Conservation (phyloP, 2,329 filamentous ascomycete genomes). For the Colletotrichum tropicale region DNA sequence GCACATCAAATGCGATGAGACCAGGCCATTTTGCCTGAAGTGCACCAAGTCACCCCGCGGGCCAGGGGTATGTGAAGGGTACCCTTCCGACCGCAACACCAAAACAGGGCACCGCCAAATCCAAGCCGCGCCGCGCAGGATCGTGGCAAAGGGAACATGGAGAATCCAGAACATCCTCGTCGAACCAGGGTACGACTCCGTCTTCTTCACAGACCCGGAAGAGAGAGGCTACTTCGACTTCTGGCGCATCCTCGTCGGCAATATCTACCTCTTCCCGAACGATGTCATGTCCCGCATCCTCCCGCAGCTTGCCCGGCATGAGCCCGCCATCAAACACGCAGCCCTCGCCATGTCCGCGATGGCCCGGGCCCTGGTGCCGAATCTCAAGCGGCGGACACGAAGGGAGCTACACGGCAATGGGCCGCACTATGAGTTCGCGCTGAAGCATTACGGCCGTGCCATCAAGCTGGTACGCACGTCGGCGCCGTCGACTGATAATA, state of each 20-base stretch:
- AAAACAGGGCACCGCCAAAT: neutral
- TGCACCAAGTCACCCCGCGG: conserved; percentile 46
- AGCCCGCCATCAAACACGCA: conserved; percentile 37
- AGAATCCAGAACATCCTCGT: conserved; percentile 22
- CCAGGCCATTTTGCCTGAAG: conserved; percentile 43
- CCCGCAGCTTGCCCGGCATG: conserved; percentile 42
- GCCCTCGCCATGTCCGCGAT: conserved; percentile 14
- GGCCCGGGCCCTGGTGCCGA: conserved; percentile 35
- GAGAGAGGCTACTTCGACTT: conserved; percentile 42
- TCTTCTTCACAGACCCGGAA: conserved; percentile 36
- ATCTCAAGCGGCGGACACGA: conserved; percentile 15
- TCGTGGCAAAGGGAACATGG: neutral
- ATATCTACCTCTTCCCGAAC: conserved; percentile 33
- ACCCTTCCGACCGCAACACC: neutral
- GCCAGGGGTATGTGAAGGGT: conserved; percentile 34
- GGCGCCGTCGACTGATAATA: conserved; percentile 34
- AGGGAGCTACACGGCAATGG: neutral
- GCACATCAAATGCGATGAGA: conserved; percentile 48
- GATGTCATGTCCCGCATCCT: conserved; percentile 37
- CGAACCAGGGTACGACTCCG: conserved; percentile 37
- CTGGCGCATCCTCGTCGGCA: conserved; percentile 37
- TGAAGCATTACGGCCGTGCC: conserved; percentile 43
- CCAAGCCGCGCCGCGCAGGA: neutral
- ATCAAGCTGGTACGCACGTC: conserved; percentile 41
- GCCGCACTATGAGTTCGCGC: conserved; percentile 38